Percentiles rank a stretch among this genome's conserved stretches.
Evolutionary conservation across 139 green algal species (phyloP).

Genomic region (Coelastrella sp.): DNA sequence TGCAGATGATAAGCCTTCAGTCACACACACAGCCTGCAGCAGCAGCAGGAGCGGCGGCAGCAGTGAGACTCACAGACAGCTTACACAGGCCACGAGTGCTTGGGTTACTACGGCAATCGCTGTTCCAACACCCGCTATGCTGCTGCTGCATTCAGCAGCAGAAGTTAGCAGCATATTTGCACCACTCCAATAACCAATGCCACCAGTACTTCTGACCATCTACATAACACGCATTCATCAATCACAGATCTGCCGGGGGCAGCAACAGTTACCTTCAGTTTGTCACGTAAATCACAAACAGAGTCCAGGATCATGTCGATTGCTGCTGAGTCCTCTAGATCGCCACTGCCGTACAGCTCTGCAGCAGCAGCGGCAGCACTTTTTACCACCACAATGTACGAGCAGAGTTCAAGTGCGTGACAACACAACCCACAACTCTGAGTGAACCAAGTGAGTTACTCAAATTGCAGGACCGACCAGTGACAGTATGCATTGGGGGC

Average conservation of each 20-base stretch:
- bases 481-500: too few relatives aligned
- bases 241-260: neutral
- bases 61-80: neutral
- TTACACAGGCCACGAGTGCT: too few relatives aligned
- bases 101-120: too few relatives aligned
- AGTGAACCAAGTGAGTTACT: too few relatives aligned
- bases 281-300: slow-evolving; percentile 51
- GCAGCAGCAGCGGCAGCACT: slow-evolving; percentile 6
- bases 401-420: too few relatives aligned
- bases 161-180: too few relatives aligned
- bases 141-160: too few relatives aligned
- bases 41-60: slow-evolving; percentile 15
- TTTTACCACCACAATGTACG: too few relatives aligned
- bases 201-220: neutral
- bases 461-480: too few relatives aligned
- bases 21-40: neutral
- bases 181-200: too few relatives aligned
- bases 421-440: too few relatives aligned
- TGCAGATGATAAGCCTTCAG: neutral
- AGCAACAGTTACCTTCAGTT: slow-evolving; percentile 39
- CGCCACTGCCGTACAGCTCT: slow-evolving; percentile 57
- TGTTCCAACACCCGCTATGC: too few relatives aligned
- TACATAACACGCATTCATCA: neutral
- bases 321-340: slow-evolving; percentile 26
- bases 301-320: slow-evolving; percentile 63